A percentile compares a stretch with the other conserved stretches of the same genome.
Conservation (phyloP, 2,329 filamentous ascomycete species). For the Aschersonia sp. region DNA sequence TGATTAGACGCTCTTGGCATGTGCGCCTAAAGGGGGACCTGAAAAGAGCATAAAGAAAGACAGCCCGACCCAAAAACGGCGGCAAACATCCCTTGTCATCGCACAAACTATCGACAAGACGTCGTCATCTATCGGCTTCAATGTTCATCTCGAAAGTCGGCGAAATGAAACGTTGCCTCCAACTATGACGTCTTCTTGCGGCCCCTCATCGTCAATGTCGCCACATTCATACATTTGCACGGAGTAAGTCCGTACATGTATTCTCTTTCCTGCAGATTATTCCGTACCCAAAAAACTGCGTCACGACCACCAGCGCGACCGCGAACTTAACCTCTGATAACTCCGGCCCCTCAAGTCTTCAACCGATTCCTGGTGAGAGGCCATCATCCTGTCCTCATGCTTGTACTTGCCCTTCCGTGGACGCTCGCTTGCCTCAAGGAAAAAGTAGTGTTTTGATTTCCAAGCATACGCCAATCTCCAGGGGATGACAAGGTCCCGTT, state of each 20-base stretch:
- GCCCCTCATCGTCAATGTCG: neutral
- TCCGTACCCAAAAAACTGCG: neutral
- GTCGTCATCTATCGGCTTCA: neutral
- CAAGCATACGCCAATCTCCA: conserved; percentile 25
- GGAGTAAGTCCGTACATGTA: neutral
- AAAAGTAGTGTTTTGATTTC: conserved; percentile 26
- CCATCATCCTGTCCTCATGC: conserved; percentile 15
- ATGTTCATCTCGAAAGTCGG: neutral
- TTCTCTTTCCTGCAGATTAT: neutral
- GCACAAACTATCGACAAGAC: neutral
- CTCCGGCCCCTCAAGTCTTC: conserved; percentile 6
- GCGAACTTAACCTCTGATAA: conserved; percentile 15
- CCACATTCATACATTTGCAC: too few relatives aligned
- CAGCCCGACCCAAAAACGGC: neutral
- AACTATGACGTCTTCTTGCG: neutral
- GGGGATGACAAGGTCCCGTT: conserved; percentile 22
- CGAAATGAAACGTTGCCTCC: neutral
- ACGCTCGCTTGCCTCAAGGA: conserved; percentile 19
- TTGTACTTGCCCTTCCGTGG: conserved; percentile 13
- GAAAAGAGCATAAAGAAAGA: neutral
- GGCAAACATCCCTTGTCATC: too few relatives aligned
- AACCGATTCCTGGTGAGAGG: conserved; percentile 6
- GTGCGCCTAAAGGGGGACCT: neutral
- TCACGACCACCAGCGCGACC: conserved; percentile 11
- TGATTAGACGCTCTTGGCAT: neutral